These are phyloP conservation scores for Fusarium goolgardi DNA, from an alignment of 2,329 filamentous ascomycete species.

Conservation along the genomic window DNA sequence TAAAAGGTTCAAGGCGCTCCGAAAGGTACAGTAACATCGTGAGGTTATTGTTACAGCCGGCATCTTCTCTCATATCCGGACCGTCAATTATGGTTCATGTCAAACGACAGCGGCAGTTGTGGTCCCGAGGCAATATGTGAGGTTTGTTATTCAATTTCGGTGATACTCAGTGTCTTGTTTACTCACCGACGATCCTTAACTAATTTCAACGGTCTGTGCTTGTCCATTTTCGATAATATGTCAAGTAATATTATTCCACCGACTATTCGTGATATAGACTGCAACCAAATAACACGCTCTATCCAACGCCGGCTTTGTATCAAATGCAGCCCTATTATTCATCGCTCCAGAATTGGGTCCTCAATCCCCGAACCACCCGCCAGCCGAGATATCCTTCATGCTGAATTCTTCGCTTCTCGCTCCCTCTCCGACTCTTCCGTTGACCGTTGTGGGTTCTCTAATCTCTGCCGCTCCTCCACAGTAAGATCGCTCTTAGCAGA, in stretches of 20 bases:
- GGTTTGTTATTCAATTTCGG: conserved; percentile 1
- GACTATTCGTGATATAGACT: background rate
- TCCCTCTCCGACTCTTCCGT: conserved; percentile 19
- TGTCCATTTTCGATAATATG: background rate
- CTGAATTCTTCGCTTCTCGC: conserved; percentile 21
- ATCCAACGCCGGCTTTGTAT: conserved; percentile 10
- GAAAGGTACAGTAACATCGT: conserved; percentile 25
- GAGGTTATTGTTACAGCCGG: conserved; percentile 15
- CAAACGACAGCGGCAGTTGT: conserved; percentile 16
- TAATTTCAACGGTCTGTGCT: background rate
- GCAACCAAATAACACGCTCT: background rate
- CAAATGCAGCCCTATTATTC: conserved; percentile 7
- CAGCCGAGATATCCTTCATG: conserved; percentile 17
- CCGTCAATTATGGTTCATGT: conserved; percentile 1
- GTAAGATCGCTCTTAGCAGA: conserved; percentile 47
- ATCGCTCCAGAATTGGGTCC: conserved; percentile 11
- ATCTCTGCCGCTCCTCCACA: conserved; percentile 41
- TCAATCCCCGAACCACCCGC: conserved; percentile 2
- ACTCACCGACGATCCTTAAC: background rate
- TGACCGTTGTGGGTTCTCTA: conserved; percentile 30
- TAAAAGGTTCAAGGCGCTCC: background rate
- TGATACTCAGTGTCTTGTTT: conserved; percentile 1
- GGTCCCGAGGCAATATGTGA: background rate
- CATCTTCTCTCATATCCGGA: conserved; percentile 13
- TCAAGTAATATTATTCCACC: conserved; percentile 1